Conservation (phyloP, 202 grass and related monocot species). For the Saccharum hybrid region DNA sequence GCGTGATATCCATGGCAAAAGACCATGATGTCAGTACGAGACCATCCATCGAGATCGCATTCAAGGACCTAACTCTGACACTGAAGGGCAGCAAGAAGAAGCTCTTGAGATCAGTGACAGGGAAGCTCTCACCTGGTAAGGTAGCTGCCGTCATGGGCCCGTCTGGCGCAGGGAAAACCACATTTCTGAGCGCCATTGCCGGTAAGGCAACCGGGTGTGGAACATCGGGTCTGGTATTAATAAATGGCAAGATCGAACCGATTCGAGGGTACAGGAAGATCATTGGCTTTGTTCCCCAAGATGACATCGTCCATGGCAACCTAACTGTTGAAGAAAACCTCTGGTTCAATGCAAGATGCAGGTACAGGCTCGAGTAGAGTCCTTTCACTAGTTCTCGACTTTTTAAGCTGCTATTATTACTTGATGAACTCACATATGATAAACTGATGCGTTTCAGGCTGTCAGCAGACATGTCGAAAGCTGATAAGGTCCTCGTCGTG, state of each 20-base stretch:
- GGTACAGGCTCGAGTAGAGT: slow-evolving; percentile 45
- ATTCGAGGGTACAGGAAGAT: slow-evolving; percentile 91
- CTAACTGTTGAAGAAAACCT: slow-evolving; percentile 95
- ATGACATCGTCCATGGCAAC: slow-evolving; percentile 98
- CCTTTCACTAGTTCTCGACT: neutral
- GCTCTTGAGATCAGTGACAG: slow-evolving; percentile 80
- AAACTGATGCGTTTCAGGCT: slow-evolving; percentile 58
- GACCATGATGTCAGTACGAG: slow-evolving; percentile 61
- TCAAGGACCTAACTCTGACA: slow-evolving; percentile 83
- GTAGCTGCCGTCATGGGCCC: slow-evolving; percentile 96
- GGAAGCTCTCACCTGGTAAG: slow-evolving; percentile 74
- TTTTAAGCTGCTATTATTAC: neutral
- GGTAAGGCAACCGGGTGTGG: slow-evolving; percentile 91
- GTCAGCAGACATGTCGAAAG: slow-evolving; percentile 81
- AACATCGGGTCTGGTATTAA: slow-evolving; percentile 71
- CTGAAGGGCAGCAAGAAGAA: slow-evolving; percentile 89
- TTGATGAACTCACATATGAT: neutral
- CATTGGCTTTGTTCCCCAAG: slow-evolving; percentile 96
- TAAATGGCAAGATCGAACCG: slow-evolving; percentile 89
- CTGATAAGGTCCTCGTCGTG: slow-evolving; percentile 91
- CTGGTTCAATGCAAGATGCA: slow-evolving; percentile 97
- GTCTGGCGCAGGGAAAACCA: slow-evolving; percentile 90
- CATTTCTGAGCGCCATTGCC: slow-evolving; percentile 83
- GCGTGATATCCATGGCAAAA: slow-evolving; percentile 84
- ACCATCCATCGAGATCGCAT: slow-evolving; percentile 70